Base-by-base conservation (phyloP, 331 rosid species). In the Pyracantha coccinea region DNA sequence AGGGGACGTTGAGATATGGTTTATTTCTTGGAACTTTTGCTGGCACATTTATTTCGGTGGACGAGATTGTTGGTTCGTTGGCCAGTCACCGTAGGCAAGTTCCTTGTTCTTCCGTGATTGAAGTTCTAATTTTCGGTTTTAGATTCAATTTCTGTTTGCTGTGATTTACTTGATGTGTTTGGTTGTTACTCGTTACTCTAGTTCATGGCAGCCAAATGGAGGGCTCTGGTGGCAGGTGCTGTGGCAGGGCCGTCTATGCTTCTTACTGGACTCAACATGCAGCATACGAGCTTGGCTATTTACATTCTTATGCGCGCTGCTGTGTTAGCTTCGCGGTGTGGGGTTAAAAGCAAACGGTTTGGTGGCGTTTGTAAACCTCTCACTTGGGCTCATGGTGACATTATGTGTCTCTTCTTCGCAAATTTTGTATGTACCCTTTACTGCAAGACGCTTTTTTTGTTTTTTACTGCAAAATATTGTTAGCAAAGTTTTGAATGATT, bases 291-390 rank as follows among this genome's bases (percentile, higher is more conserved):
- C 82, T 91, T 92, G 88, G 93, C 97, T 20, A 83, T 95, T 55
- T 95, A 95, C 85, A 90, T 95, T 78, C 86, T 95, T 50, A 89
- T 90, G 97, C 99, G 97, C 33, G 97, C 99, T 72, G 87, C 97
- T 9, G 96, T 95, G 63, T 80, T 95, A 80, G 99, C 97, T 9
- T 81, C 99, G 10, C 96, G 97, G 21, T 95, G 99, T 78, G 99
- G 97, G 85, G 89, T 95, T 71, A 92, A 95, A 85, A 95, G 99
- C 88, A 85, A 92, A 77, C 87, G 93, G 64, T 85, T 90, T 21
- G 99, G 97, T 70, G 76, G 14, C 76, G 61, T 87, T 84, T 95
- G 97, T 85, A 95, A 88, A 85, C 99, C 99, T 75, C 93, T 95
- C 79, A 90, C 97, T 6, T 95, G 99, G 99, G 81, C 88, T 67